Evolutionary conservation across 2,329 filamentous ascomycete genomes (phyloP).

Genomic region (Ustulina deusta): DNA sequence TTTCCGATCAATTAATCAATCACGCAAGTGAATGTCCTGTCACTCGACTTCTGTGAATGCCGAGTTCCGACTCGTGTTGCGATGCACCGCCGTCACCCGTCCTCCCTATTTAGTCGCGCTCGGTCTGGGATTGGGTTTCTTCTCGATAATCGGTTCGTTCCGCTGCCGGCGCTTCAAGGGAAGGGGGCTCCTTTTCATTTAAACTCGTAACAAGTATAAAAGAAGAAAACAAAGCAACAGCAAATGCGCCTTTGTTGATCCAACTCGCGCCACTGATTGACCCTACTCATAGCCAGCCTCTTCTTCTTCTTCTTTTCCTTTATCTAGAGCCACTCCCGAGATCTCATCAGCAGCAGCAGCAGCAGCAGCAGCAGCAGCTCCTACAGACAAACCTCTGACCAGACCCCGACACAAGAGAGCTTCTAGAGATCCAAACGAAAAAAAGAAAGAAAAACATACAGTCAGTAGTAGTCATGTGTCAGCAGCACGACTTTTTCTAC

Average conservation of each 20-base stretch:
- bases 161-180: background rate
- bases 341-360: background rate
- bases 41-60: background rate
- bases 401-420: background rate
- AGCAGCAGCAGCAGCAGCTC: background rate
- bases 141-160: background rate
- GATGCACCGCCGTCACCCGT: constrained; percentile 9
- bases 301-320: background rate
- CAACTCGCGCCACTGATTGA: background rate
- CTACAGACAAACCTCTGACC: background rate
- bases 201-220: constrained; percentile 6
- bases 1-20: background rate
- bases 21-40: background rate
- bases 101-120: constrained; percentile 4
- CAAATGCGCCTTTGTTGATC: background rate
- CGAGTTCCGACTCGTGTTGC: constrained; percentile 26
- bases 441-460: background rate
- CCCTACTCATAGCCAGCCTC: background rate
- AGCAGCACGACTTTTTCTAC: constrained; percentile 45
- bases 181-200: constrained; percentile 5
- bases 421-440: too few relatives aligned
- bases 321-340: background rate
- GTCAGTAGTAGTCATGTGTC: constrained; percentile 39
- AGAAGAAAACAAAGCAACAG: constrained; percentile 11
- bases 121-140: background rate